Percentiles rank a stretch among this genome's conserved stretches.
phyloP scores from a whole-genome alignment of 495 filamentous ascomycete genomes.

The Neurospora sp. region DNA sequence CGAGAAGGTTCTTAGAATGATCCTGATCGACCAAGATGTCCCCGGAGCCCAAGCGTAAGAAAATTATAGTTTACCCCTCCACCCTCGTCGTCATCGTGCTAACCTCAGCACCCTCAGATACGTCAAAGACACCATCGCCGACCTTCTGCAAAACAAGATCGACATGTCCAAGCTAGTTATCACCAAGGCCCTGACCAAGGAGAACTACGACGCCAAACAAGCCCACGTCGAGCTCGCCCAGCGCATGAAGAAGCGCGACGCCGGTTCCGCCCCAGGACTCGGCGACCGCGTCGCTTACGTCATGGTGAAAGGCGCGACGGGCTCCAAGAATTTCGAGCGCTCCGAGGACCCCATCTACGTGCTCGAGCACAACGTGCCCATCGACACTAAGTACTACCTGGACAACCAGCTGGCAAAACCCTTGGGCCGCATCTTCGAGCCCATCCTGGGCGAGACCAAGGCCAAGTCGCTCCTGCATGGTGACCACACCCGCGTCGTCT shows the following conservation, averaged over 20 bases:
- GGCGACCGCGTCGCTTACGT: conserved; percentile 98
- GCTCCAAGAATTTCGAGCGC: conserved; percentile 87
- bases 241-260: conserved; percentile 92
- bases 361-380: conserved; percentile 92
- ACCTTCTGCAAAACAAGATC: conserved; percentile 92
- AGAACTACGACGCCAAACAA: conserved; percentile 74
- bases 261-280: conserved; percentile 85
- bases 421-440: conserved; percentile 90
- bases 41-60: conserved; percentile 87
- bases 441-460: conserved; percentile 87
- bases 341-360: conserved; percentile 96
- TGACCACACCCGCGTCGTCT: conserved; percentile 85
- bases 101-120: conserved; percentile 47
- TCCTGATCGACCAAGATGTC: conserved; percentile 86
- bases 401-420: conserved; percentile 97
- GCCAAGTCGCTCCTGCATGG: conserved; percentile 72
- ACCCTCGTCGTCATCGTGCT: conserved; percentile 4
- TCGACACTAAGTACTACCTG: conserved; percentile 98
- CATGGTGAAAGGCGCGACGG: conserved; percentile 83
- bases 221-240: conserved; percentile 90
- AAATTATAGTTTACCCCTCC: background rate
- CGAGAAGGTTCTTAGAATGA: conserved; percentile 90
- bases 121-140: conserved; percentile 91
- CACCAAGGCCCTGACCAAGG: conserved; percentile 89
- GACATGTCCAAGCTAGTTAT: conserved; percentile 99